Conservation (phyloP, 257 asterid species). For the Linaria vulgaris region DNA sequence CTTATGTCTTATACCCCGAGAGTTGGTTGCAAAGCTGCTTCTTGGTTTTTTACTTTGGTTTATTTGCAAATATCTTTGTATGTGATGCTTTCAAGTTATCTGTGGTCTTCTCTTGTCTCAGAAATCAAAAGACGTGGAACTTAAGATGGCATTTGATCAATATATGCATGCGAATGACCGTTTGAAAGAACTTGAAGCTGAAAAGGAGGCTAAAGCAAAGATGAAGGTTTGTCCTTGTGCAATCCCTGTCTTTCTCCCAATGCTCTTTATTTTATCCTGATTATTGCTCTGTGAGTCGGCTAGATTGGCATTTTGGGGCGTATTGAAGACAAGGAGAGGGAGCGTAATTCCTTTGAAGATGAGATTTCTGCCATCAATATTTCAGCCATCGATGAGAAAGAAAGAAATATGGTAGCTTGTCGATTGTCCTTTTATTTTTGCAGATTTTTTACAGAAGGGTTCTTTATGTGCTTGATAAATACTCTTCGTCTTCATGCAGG, state of each 20-base stretch:
- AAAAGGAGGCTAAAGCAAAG: constrained; percentile 63
- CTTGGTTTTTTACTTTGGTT: constrained; percentile 15
- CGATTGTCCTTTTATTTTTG: constrained; percentile 23
- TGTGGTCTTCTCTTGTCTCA: constrained; percentile 39
- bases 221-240: constrained; percentile 52
- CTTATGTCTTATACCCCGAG: too few species aligned
- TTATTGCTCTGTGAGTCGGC: constrained; percentile 24
- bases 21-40: constrained; percentile 7
- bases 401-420: constrained; percentile 59
- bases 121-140: constrained; percentile 56
- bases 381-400: constrained; percentile 71
- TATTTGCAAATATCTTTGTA: constrained; percentile 15
- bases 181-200: constrained; percentile 61
- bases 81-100: constrained; percentile 21
- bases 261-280: constrained; percentile 21
- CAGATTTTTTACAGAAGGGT: constrained; percentile 8
- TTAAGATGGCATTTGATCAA: constrained; percentile 48
- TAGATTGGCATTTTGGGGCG: constrained; percentile 54
- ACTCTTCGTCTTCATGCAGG: constrained; percentile 44
- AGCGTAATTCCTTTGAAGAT: constrained; percentile 60
- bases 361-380: constrained; percentile 57
- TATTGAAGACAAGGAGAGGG: constrained; percentile 61
- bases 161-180: constrained; percentile 61
- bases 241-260: not conserved
- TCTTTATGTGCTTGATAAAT: constrained; percentile 25